These are phyloP conservation scores for Miscanthus lutarioriparius DNA, from an alignment of 176 grass and related monocot species.

Conservation along the genomic window DNA sequence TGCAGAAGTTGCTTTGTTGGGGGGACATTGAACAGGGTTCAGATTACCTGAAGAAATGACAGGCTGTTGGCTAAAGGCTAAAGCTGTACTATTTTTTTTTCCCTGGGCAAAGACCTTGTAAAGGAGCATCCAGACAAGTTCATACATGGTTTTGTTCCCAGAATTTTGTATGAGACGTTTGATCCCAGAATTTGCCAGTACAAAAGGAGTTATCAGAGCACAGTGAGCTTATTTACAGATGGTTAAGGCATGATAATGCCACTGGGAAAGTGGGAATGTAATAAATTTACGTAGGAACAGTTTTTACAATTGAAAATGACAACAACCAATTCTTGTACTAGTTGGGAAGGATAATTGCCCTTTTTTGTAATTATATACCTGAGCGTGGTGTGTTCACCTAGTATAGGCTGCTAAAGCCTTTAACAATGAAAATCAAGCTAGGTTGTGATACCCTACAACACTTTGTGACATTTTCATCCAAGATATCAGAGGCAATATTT, in stretches of 20 bases:
- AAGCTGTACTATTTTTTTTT: background rate
- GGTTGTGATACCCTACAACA: background rate
- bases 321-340: background rate
- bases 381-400: background rate
- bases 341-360: background rate
- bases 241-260: background rate
- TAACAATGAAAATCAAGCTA: background rate
- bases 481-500: background rate
- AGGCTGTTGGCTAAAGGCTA: background rate
- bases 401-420: background rate
- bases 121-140: background rate
- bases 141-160: background rate
- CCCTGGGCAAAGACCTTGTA: background rate
- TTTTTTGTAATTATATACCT: background rate
- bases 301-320: conserved; percentile 4
- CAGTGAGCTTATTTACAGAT: background rate
- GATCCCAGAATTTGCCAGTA: background rate
- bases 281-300: background rate
- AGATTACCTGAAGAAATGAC: background rate
- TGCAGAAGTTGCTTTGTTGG: background rate
- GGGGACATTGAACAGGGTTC: background rate
- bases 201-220: conserved; percentile 1
- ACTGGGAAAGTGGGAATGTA: background rate
- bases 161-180: background rate
- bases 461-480: background rate